Evolutionary conservation across 805 yeast species (phyloP), one percentile per base, ranked within the genome.

Genomic region (Ogataea kodamae): DNA sequence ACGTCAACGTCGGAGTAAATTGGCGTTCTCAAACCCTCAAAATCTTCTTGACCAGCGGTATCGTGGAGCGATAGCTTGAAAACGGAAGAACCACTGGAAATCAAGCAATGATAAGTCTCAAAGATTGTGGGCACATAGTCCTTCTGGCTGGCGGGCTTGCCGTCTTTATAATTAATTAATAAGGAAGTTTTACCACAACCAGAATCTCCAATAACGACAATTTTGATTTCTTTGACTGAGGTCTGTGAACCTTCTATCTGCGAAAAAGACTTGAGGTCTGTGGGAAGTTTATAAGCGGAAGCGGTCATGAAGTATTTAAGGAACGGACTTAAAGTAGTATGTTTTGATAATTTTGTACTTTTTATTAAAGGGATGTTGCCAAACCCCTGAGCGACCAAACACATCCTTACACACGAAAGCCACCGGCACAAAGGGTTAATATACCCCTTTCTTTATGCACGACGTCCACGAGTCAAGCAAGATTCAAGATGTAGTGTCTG

Each of bases 141-240:
- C 5, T 83, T 82, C 52, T 87, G 82, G 6, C 70, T 67, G 26
- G 71, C 73, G 1, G 94, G 92, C 53, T 82, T 83, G 14, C 82
- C 81, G 49, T 78, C 76, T 4, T 85, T 72, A 54, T 80, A 87
- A 12, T 84, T 60, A 20, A 45, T 43, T 18, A 52, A 35, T 47
- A 86, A 57, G 49, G 89, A 81, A 0, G 95, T 87, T 56, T 86
- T 86, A n/a, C 96, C 96, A 54, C 92, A 81, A 11, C 86, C 89
- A 49, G 90, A 88, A 57, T 86, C 96, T 6, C 96, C 95, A 7
- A 87, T 92, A 17, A 82, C 82, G 9, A 86, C 94, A 12, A 52
- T 35, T 30, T 52, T 52, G 30, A 52, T 39, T 20, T 45, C 45
- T 26, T 42, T 33, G 11, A 33, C 31, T 9, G 24, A 22, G 11